A percentile compares a stretch with the other conserved stretches of the same genome.
Conservation (phyloP, 2,329 filamentous ascomycete genomes). For the Talaromyces sp. region DNA sequence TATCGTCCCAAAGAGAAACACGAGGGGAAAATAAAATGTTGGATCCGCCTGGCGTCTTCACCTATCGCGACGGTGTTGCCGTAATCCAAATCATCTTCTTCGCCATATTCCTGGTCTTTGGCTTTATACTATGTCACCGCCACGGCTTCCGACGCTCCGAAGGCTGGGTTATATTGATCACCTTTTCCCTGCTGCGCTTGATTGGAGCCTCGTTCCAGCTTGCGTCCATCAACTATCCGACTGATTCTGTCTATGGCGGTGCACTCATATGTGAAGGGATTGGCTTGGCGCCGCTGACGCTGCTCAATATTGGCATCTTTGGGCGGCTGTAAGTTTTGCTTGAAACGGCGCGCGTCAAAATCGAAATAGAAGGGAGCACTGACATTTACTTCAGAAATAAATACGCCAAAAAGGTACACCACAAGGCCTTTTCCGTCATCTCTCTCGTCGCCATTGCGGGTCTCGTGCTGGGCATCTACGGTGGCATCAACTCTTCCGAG, state of each 20-base stretch:
- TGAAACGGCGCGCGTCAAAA: neutral
- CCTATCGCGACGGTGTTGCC: conserved; percentile 6
- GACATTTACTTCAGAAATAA: neutral
- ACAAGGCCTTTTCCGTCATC: conserved; percentile 2
- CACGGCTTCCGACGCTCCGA: conserved; percentile 6
- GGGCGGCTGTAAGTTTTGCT: conserved; percentile 8
- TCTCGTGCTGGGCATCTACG: conserved; percentile 11
- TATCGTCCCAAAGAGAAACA: neutral
- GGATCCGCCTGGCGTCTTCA: conserved; percentile 10
- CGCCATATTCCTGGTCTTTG: neutral
- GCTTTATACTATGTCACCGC: conserved; percentile 1
- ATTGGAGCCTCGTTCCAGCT: conserved; percentile 11
- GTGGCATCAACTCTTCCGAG: conserved; percentile 1
- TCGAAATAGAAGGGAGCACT: neutral
- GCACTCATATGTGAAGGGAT: conserved; percentile 8
- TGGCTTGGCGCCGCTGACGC: conserved; percentile 4
- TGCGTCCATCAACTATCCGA: conserved; percentile 6
- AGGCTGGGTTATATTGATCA: conserved; percentile 11
- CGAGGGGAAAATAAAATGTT: neutral
- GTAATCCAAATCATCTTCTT: conserved; percentile 11
- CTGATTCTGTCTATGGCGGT: conserved; percentile 7
- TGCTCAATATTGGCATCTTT: conserved; percentile 12
- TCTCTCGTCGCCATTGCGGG: conserved; percentile 5
- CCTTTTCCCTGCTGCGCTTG: neutral
- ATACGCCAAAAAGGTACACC: conserved; percentile 11